Evolutionary conservation across 352 stramenopile species (phyloP).

Genomic region (Saprolegnia diclina): DNA sequence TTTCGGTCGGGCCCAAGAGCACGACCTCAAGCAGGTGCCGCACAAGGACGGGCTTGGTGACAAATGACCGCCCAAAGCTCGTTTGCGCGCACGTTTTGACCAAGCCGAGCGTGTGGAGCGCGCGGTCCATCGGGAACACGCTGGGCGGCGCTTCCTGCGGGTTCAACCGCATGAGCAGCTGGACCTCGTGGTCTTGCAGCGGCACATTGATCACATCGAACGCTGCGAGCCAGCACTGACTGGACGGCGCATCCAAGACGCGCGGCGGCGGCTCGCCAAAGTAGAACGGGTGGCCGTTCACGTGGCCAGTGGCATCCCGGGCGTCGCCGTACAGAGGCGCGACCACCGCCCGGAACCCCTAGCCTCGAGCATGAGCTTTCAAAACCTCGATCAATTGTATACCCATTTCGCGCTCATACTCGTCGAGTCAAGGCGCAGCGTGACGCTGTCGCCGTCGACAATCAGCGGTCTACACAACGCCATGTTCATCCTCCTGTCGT

Average conservation of each 20-base stretch:
- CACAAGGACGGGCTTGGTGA: slow-evolving; percentile 55
- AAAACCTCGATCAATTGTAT: background rate
- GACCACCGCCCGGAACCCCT: slow-evolving; percentile 63
- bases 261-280: slow-evolving; percentile 58
- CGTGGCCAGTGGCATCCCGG: background rate
- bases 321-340: slow-evolving; percentile 39
- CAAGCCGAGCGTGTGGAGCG: slow-evolving; percentile 58
- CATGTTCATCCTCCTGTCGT: too few species aligned
- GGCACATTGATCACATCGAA: slow-evolving; percentile 9
- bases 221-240: slow-evolving; percentile 46
- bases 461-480: slow-evolving; percentile 30
- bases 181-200: slow-evolving; percentile 9
- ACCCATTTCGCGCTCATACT: slow-evolving; percentile 12
- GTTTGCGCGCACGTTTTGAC: slow-evolving; percentile 57
- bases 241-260: slow-evolving; percentile 42
- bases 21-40: slow-evolving; percentile 53
- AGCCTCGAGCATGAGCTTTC: slow-evolving; percentile 40
- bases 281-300: slow-evolving; percentile 42
- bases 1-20: slow-evolving; percentile 45
- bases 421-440: slow-evolving; percentile 61
- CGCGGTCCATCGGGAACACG: slow-evolving; percentile 42
- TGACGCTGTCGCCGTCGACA: slow-evolving; percentile 53
- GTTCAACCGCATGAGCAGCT: slow-evolving; percentile 12
- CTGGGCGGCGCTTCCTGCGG: background rate
- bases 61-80: slow-evolving; percentile 43